These are phyloP conservation scores for Olyra latifolia DNA, from an alignment of 176 grass and related monocot species.

Conservation along the genomic window DNA sequence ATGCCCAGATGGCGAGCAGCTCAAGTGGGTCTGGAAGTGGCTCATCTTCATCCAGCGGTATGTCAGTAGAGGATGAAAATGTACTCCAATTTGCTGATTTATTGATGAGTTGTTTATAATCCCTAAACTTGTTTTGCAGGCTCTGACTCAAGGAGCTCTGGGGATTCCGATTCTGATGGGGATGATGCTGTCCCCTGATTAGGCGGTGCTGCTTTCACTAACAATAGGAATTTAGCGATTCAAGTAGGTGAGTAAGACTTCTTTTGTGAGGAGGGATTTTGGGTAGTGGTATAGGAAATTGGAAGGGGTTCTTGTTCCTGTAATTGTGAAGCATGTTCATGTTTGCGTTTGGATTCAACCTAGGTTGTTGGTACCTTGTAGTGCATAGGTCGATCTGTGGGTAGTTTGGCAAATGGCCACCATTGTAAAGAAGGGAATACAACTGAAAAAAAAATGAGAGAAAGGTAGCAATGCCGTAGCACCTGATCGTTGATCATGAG, in stretches of 20 bases:
- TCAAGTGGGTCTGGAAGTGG: slow-evolving; percentile 72
- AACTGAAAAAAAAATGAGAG: background rate
- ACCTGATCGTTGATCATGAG: slow-evolving; percentile 24
- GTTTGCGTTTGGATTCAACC: background rate
- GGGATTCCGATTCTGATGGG: slow-evolving; percentile 42
- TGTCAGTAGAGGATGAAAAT: background rate
- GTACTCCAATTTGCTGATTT: background rate
- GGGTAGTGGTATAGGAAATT: slow-evolving; percentile 41
- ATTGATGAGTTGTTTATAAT: background rate
- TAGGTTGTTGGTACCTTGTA: slow-evolving; percentile 34
- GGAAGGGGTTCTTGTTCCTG: slow-evolving; percentile 3
- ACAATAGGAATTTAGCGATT: slow-evolving; percentile 35
- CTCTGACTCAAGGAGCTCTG: slow-evolving; percentile 70
- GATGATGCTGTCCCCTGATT: slow-evolving; percentile 42
- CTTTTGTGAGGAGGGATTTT: slow-evolving; percentile 16
- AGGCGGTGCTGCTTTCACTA: slow-evolving; percentile 34
- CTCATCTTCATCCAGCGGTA: slow-evolving; percentile 87
- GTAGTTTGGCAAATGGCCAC: slow-evolving; percentile 19
- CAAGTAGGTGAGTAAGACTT: slow-evolving; percentile 29
- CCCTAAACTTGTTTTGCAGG: slow-evolving; percentile 35
- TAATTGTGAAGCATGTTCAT: background rate
- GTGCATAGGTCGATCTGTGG: slow-evolving; percentile 24
- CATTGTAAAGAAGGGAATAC: slow-evolving; percentile 50
- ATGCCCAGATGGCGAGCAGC: slow-evolving; percentile 50
- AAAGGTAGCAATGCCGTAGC: slow-evolving; percentile 28